Evolutionary conservation across 2,329 filamentous ascomycete genomes (phyloP).

Genomic region (Trichophyton mentagrophytes): DNA sequence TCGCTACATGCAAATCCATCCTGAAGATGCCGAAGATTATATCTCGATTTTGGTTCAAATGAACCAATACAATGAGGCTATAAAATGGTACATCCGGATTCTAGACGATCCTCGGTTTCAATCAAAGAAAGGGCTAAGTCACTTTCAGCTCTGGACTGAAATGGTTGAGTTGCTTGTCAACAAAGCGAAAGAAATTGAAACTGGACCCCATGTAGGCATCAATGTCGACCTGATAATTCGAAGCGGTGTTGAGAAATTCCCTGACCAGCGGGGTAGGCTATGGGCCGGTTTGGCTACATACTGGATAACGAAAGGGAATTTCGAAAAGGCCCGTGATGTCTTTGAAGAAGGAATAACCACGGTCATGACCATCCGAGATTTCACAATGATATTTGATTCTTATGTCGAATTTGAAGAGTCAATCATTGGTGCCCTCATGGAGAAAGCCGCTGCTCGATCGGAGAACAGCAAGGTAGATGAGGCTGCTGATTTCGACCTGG

Average conservation of each 20-base stretch:
- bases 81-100: conserved; percentile 80
- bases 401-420: conserved; percentile 97
- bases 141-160: conserved; percentile 94
- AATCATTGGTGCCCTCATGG: conserved; percentile 82
- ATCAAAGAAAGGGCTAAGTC: conserved; percentile 87
- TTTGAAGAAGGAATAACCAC: conserved; percentile 96
- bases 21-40: conserved; percentile 88
- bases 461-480: conserved; percentile 66
- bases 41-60: conserved; percentile 77
- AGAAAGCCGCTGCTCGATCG: conserved; percentile 66
- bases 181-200: conserved; percentile 74
- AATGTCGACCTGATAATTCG: conserved; percentile 85
- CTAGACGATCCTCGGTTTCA: conserved; percentile 81
- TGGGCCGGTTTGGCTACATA: conserved; percentile 94
- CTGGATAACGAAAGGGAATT: conserved; percentile 86
- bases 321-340: conserved; percentile 81
- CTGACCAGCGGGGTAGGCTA: conserved; percentile 85
- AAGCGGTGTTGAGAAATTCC: conserved; percentile 79
- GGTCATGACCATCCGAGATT: conserved; percentile 97
- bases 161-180: conserved; percentile 91
- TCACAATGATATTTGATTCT: conserved; percentile 89
- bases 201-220: conserved; percentile 67
- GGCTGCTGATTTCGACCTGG: conserved; percentile 82
- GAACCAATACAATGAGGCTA: conserved; percentile 77
- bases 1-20: conserved; percentile 92